Base-by-base conservation (phyloP, 805 yeast genomes). In the Vanderwaltozyma yarrowii region DNA sequence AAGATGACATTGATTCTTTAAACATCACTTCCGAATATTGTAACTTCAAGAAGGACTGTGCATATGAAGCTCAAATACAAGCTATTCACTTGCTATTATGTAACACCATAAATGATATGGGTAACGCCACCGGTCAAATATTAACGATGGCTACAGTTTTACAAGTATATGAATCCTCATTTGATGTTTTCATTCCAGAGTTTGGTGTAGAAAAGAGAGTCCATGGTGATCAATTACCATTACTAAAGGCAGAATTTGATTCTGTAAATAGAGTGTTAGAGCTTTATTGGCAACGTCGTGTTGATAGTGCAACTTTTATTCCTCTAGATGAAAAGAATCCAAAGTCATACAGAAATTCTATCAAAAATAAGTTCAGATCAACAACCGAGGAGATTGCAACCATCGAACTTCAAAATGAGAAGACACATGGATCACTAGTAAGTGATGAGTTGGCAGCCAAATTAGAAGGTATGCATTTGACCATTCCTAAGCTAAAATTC, bases 181-280 rank as follows among this genome's bases (percentile, higher is more conserved):
- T 92, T 64, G 98, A 92, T 58, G 89, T 88, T 3, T 75, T 81
- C 47, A 69, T 88, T 44, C 95, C 96, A 2, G 95, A 86, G 47
- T 80, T 87, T 63, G 96, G 96, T 32, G 82, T 88, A 50, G 96
- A 88, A 58, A 88, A 88, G 61, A 72, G 96, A 52, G 96, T 88
- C 15, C 98, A 92, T 55, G 96, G 97, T 21, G 98, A 92, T 62
- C 97, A 92, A 61, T 68, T 92, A 39, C 97, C 97, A 8, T 67
- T 89, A 45, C 75, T 75, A 16, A 88, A 87, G 60, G 97, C 97
- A 4, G 97, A 92, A 58, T 92, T 82, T 58, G 88, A 84, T 56
- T 82, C 80, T 54, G 51, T 56, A n/a, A 65, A 71, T 29, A 71
- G 84, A 33, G 62, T 76, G 8, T 68, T 89, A 51, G 96, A 89